Evolutionary conservation across 306 rosid genomes (phyloP), one percentile per base, ranked within the genome.

Genomic region (Prinsepia uniflora): DNA sequence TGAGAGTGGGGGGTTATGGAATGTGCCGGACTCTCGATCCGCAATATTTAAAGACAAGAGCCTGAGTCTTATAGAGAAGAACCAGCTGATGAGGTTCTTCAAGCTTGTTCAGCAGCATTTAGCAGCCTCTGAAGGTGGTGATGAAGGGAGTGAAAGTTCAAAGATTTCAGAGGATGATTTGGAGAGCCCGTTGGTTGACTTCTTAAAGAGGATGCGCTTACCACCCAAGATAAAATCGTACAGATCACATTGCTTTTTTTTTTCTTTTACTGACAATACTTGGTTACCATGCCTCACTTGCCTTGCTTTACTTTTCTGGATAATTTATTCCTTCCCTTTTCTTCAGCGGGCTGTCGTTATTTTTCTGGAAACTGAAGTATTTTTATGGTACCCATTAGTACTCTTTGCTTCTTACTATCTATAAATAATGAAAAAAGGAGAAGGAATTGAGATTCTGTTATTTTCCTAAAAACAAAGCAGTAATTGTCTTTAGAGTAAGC

Each of bases 191-290:
- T 91, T 94, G 57, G 91, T 76, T 58, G 82, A 80, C 57, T 91
- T 87, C 84, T 78, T 91, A 86, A 85, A 78, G 79, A 94, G 81
- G 61, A 83, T 78, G 82, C 86, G 87, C 64, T 82, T 91, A 78
- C 95, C 96, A 43, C 84, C 84, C 4, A 94, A 87, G 95, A 91
- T 91, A 56, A 87, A 86, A 84, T 82, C 95, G 96, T 94, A 94
- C 82, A 78, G 78, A 82, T 81, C 81, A 41, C 65, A 43, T 49
- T 43, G 72, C 81, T 48, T 65, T 81, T 80, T 80, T 85, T 70
- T 72, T 75, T 85, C 75, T 67, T 65, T 82, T 79, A 79, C 78
- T 70, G 86, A 84, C 76, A 74, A n/a, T 80, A 82, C 71, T 80
- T 83, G 63, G 43, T 66, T 67, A 73, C 10, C 10, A 9, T 62